Percentiles rank a stretch among this genome's conserved stretches.
Evolutionary conservation across 495 filamentous ascomycete genomes (phyloP).

Genomic region (Trypethelium eluteriae): DNA sequence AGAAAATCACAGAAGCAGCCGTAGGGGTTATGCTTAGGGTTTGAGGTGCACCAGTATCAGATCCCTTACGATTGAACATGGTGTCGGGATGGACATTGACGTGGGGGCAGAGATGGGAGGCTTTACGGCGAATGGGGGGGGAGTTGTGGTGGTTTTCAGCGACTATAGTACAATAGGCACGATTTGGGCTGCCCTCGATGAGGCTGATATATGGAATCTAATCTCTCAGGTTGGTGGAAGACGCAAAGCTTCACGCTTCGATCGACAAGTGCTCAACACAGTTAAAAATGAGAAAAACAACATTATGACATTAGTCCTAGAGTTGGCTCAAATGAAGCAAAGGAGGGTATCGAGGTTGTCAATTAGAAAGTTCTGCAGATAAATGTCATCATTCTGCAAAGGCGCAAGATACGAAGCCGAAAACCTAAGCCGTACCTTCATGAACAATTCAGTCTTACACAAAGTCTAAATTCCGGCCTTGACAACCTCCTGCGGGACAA

Average conservation of each 20-base stretch:
- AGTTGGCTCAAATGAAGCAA: neutral
- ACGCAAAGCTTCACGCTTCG: neutral
- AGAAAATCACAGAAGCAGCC: neutral
- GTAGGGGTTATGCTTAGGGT: neutral
- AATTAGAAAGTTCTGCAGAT: neutral
- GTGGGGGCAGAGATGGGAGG: neutral
- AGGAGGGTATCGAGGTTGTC: conserved; percentile 1
- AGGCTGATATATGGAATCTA: neutral
- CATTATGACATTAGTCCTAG: neutral
- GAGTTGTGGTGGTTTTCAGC: neutral
- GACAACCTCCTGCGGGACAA: conserved; percentile 17
- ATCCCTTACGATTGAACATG: neutral
- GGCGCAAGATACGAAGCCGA: neutral
- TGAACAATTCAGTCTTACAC: neutral
- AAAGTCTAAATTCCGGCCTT: neutral
- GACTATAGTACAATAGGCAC: neutral
- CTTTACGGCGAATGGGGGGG: neutral
- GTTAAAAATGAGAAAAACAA: neutral
- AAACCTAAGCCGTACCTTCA: neutral
- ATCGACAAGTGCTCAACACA: conserved; percentile 1
- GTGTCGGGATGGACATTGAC: neutral
- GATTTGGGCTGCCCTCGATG: neutral
- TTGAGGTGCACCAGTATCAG: neutral
- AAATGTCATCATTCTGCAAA: neutral
- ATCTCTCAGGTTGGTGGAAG: neutral